Evolutionary conservation across 805 yeast genomes (phyloP), one percentile per base, ranked within the genome.

Genomic region (Wickerhamomyces xylosicus): DNA sequence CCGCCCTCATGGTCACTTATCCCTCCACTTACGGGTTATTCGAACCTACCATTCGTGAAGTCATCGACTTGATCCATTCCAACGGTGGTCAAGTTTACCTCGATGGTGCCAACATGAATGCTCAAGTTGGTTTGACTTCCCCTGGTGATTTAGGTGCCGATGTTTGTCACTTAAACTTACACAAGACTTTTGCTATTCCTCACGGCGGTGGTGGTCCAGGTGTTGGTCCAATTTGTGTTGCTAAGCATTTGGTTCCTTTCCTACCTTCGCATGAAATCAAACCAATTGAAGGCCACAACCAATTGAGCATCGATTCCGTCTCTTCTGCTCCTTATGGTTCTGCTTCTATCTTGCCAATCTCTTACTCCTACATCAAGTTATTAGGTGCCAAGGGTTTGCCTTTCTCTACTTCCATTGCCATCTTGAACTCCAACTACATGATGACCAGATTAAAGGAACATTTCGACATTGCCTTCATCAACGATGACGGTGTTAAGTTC

Each of bases 191-290:
- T 69, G 87, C 97, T 35, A 86, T 92, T 55, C 94, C 96, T 40
- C 98, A 92, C 56, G 98, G 98, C 56, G 98, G 98, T 57, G 98
- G 98, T 58, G 98, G 98, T 33, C 98, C 98, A 33, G 98, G 97
- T 57, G 95, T 87, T 53, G 98, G 97, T 16, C 97, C 97, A 37
- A 92, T 92, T 47, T 86, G 97, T 71, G 97, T 90, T 41, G 80
- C 79, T 49, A 64, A 71, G 37, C 95, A 86, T 60, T 68, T 92
- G 52, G 72, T 71, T 34, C 85, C 85, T 39, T 87, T 75, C 63
- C 71, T 92, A 52, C 98, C 98, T 35, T 66, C 69, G 13, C 97
- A 92, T 62, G 71, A 74, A 18, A 66, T 83, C 32, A 67, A 74
- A 14, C 50, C 61, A 19, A 72, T 78, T 2, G 58, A 64, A 2